Base-by-base conservation (phyloP, 768 basidiomycete species). In the Gelatoporia subvermispora region DNA sequence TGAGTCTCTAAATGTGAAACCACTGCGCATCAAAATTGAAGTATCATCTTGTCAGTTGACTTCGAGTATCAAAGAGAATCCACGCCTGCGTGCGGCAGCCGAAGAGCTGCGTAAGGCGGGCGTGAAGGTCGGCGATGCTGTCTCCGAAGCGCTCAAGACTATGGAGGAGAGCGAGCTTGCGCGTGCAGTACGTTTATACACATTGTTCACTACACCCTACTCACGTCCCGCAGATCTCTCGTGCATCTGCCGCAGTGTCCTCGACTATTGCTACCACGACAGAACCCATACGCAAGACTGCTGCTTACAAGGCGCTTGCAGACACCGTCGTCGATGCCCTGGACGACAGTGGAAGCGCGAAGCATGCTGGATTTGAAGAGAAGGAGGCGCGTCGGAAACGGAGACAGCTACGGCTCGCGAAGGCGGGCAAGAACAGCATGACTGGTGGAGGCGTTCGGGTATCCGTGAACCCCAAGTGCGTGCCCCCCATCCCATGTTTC, bases 161-260 rank as follows among this genome's bases (percentile, higher is more conserved):
- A 93, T 95, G 83, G 95, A 96, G 57, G 94, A 98, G 71, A 92
- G 90, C 60, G 93, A 94, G 52, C 61, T 97, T 41, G 87, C 91
- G 78, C 85, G 91, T 34, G 82, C 84, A 16, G 89, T 92, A 64
- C 36, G 85, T 54, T 21, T 28, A 35, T 11, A 38, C 31, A 22
- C 11, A 18, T n/a, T 16, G 25, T 20, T 44, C 16, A 47, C 9
- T 18, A 28, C 24, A 52, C 24, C 45, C 41, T 15, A 31, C 49
- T 10, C 41, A 18, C 39, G 2, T 28, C 36, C 15, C 21, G 16
- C 24, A 94, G 91, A 86, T 98, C 50, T 85, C 90, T 7, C 77
- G 80, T 57, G 91, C 93, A 2, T 88, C 91, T 0, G 79, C 84
- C 15, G 89, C 91, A 5, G 82, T 95, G 48, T 93, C 93, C 7